A percentile compares a stretch with the other conserved stretches of the same genome.
Evolutionary conservation across 2,329 filamentous ascomycete genomes (phyloP).

Genomic region (Teratosphaeria epicoccoides): DNA sequence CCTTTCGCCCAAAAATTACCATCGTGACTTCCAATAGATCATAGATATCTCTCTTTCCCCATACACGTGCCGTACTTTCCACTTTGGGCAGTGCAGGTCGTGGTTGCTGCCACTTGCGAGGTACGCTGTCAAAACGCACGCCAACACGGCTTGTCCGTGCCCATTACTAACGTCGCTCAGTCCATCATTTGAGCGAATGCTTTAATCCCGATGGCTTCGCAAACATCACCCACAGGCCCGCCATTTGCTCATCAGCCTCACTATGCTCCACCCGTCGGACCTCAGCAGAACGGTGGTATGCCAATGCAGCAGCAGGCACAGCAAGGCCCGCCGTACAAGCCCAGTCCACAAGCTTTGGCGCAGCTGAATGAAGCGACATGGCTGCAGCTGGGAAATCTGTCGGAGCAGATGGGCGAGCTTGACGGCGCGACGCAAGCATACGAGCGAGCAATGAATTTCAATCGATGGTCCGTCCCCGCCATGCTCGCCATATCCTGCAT

Average conservation of each 20-base stretch:
- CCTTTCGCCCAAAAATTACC: background rate
- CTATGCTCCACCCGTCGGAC: constrained; percentile 55
- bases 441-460: constrained; percentile 78
- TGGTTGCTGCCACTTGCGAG: background rate
- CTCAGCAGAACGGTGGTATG: constrained; percentile 49
- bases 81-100: background rate
- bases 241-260: constrained; percentile 52
- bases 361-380: constrained; percentile 79
- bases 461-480: constrained; percentile 75
- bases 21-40: background rate
- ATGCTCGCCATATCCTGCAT: constrained; percentile 94
- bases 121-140: background rate
- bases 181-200: too few relatives aligned
- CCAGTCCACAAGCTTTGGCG: constrained; percentile 52
- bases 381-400: constrained; percentile 80
- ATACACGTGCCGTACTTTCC: constrained; percentile 2
- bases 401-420: constrained; percentile 76
- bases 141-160: background rate
- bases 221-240: constrained; percentile 64
- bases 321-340: constrained; percentile 40
- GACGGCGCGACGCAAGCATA: constrained; percentile 87
- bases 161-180: background rate
- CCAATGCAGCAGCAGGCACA: constrained; percentile 28
- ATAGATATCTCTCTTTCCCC: background rate
- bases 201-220: constrained; percentile 23